Percentiles rank a stretch among this genome's conserved stretches.
These are phyloP conservation scores for Melanogaster broomeanus DNA, from an alignment of 768 basidiomycete genomes.

Conservation along the genomic window DNA sequence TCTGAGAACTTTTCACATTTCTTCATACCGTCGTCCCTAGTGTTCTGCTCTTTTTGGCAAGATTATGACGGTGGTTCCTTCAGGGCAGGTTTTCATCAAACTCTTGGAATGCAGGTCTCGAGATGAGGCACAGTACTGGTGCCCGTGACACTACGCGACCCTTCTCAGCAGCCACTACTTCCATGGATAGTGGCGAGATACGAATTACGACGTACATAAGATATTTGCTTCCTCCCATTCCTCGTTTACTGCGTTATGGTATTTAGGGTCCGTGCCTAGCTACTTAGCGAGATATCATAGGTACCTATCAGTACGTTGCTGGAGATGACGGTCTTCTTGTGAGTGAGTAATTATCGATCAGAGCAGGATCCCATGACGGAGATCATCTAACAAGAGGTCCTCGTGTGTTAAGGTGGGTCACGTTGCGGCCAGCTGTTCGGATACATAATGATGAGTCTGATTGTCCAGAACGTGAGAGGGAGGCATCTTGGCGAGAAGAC, in stretches of 20 bases:
- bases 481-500: not conserved
- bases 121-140: constrained; percentile 17
- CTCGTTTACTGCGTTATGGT: constrained; percentile 21
- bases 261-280: constrained; percentile 6
- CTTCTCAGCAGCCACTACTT: constrained; percentile 11
- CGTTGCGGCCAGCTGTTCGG: constrained; percentile 3
- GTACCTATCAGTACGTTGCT: constrained; percentile 4
- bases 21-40: constrained; percentile 12
- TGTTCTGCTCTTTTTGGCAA: constrained; percentile 6
- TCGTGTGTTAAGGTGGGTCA: constrained; percentile 34
- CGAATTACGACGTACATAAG: not conserved
- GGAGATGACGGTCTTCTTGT: constrained; percentile 9
- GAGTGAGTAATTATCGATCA: constrained; percentile 13
- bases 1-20: constrained; percentile 9
- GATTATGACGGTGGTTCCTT: constrained; percentile 9
- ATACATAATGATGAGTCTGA: constrained; percentile 18
- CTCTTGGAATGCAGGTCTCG: constrained; percentile 18
- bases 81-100: constrained; percentile 31
- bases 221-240: constrained; percentile 5
- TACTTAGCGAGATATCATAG: constrained; percentile 5
- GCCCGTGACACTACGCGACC: not conserved
- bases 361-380: constrained; percentile 17
- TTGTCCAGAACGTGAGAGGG: not conserved
- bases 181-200: constrained; percentile 13
- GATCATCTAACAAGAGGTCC: constrained; percentile 17